Evolutionary conservation across 2,329 filamentous ascomycete species (phyloP).

Genomic region (Cercospora zeina): DNA sequence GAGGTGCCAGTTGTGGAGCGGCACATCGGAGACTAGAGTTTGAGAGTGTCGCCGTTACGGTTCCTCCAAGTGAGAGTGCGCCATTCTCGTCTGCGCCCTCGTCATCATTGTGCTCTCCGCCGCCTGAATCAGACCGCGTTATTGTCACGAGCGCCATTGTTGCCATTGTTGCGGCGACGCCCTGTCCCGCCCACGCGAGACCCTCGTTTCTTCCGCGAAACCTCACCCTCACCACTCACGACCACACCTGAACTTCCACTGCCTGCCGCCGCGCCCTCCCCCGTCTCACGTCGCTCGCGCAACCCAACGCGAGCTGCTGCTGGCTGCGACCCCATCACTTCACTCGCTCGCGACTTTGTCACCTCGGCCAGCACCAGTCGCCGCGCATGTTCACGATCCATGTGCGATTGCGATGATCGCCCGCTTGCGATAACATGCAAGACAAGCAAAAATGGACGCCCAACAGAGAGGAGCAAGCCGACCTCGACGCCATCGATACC

Average conservation of each 20-base stretch:
- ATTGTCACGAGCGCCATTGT: slow-evolving; percentile 1
- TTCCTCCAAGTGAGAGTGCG: not conserved
- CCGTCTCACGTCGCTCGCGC: not conserved
- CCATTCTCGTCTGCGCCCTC: not conserved
- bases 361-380: not conserved
- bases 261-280: not conserved
- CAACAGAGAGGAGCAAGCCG: slow-evolving; percentile 35
- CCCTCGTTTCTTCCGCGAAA: slow-evolving; percentile 7
- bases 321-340: not conserved
- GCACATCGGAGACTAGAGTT: slow-evolving; percentile 6
- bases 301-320: not conserved
- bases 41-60: slow-evolving; percentile 2
- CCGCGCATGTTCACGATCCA: not conserved
- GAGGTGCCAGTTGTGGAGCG: not conserved
- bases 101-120: not conserved
- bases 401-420: slow-evolving; percentile 10
- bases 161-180: slow-evolving; percentile 2
- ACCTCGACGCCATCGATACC: slow-evolving; percentile 45
- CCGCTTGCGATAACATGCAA: slow-evolving; percentile 13
- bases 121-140: not conserved
- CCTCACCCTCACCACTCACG: not conserved
- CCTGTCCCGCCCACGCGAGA: not conserved
- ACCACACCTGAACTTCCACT: not conserved
- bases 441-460: slow-evolving; percentile 26
- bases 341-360: not conserved